Conservation (phyloP, 352 stramenopile species). For the Phytophthora cajani region DNA sequence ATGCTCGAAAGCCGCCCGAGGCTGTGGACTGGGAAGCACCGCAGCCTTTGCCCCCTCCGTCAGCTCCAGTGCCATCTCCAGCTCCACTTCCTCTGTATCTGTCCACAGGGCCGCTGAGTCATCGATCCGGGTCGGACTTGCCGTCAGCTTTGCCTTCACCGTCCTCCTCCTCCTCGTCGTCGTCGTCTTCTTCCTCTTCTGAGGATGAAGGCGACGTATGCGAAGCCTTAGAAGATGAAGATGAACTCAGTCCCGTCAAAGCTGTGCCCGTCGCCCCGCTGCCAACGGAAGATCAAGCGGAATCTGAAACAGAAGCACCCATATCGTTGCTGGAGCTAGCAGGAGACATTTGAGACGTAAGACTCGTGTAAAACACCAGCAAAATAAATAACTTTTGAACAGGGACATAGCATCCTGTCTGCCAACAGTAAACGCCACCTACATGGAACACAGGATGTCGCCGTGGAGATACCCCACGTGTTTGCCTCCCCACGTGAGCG, state of each 20-base stretch:
- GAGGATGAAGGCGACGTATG: constrained; percentile 24
- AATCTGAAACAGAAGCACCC: constrained; percentile 19
- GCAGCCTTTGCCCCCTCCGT: constrained; percentile 59
- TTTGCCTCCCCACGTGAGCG: constrained; percentile 75
- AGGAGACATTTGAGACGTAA: constrained; percentile 16
- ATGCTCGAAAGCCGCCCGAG: constrained; percentile 13
- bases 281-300: constrained; percentile 4
- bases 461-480: constrained; percentile 65
- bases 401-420: constrained; percentile 10
- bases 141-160: constrained; percentile 26
- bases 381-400: constrained; percentile 34
- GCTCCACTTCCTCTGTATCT: constrained; percentile 52
- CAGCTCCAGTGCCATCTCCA: constrained; percentile 30
- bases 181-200: constrained; percentile 43
- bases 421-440: constrained; percentile 4
- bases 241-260: constrained; percentile 26
- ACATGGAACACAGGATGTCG: constrained; percentile 56
- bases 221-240: constrained; percentile 24
- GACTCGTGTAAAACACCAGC: constrained; percentile 1
- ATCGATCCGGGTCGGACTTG: constrained; percentile 22
- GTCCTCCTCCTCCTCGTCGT: constrained; percentile 39
- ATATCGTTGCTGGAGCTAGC: constrained; percentile 69
- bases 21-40: constrained; percentile 42
- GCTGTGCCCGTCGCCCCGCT: not conserved
- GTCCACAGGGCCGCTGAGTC: constrained; percentile 13